These are phyloP conservation scores for Globisporangium nunn DNA, from an alignment of 352 stramenopile genomes.

Conservation along the genomic window DNA sequence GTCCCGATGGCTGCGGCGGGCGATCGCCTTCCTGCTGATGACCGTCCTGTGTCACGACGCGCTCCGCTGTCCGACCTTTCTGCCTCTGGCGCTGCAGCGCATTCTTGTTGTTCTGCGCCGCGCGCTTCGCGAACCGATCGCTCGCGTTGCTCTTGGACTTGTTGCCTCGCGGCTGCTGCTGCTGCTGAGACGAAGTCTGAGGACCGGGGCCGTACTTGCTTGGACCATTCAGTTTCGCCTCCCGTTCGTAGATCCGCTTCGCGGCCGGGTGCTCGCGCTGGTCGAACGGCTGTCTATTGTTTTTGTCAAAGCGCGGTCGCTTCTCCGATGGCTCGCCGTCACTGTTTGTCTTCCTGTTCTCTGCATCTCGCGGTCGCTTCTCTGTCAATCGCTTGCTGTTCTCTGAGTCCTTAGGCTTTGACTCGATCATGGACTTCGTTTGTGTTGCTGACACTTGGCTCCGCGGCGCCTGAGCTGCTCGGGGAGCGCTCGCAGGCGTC, in stretches of 20 bases:
- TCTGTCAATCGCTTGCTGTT: neutral
- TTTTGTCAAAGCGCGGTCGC: slow-evolving; percentile 5
- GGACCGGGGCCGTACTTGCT: slow-evolving; percentile 7
- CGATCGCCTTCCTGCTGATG: slow-evolving; percentile 2
- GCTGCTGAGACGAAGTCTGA: neutral
- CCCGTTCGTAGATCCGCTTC: slow-evolving; percentile 10
- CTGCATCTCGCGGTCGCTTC: slow-evolving; percentile 7
- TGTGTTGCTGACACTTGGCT: neutral
- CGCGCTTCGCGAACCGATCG: slow-evolving; percentile 4
- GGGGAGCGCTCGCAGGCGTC: neutral
- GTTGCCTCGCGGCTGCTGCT: slow-evolving; percentile 7
- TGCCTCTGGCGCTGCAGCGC: slow-evolving; percentile 13
- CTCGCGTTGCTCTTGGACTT: slow-evolving; percentile 17
- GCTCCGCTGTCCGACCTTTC: slow-evolving; percentile 2
- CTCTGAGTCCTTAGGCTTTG: neutral
- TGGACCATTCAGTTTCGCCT: slow-evolving; percentile 9
- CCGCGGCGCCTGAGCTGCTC: neutral
- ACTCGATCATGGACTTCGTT: neutral
- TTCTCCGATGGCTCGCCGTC: slow-evolving; percentile 9
- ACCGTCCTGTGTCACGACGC: neutral
- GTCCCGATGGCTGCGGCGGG: neutral
- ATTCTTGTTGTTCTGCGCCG: slow-evolving; percentile 11
- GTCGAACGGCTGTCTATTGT: slow-evolving; percentile 2
- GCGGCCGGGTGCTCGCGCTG: slow-evolving; percentile 7
- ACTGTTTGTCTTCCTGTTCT: slow-evolving; percentile 1